Evolutionary conservation across 108 stramenopile genomes (phyloP), one percentile per base, ranked within the genome.

Genomic region (Cyclotella sp.): DNA sequence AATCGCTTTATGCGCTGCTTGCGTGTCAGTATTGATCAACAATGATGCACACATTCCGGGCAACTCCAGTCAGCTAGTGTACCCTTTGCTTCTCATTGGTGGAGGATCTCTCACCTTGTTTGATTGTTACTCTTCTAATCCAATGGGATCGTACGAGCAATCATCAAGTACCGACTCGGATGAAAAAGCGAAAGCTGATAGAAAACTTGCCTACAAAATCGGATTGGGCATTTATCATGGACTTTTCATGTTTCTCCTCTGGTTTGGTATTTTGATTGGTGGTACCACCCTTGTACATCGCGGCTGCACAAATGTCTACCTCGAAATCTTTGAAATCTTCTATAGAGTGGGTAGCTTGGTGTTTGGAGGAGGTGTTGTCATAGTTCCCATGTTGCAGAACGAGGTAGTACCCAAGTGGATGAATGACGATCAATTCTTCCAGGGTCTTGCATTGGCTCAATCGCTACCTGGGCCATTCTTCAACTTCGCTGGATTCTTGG

Each of bases 361-460:
- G 63, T 98, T 95, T 87, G 97, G 97, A 19, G 96, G 97, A 19
- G 97, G 97, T 40, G 92, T 93, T 77, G 95, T 96, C 10, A 93
- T 98, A 34, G 75, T 98, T 45, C 97, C 97, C 51, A 95, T 98
- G 94, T 83, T 98, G 5, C 90, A 97, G 58, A 85, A 84, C 61
- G 97, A 96, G 73, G 94, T 96, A 28, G 96, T 95, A 11, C 95
- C 97, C 0, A 68, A 66, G 9, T 97, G 96, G 96, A 90, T 98
- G 81, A 93, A 91, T 9, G 80, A 94, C 71, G 63, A 90, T 62
- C 66, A 90, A 77, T 91, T 92, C 83, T 54, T 92, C 77, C 83
- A 87, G 78, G 82, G 96, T 66, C 52, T 77, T 46, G 75, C 59
- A 13, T 55, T 77, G 11, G 93, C 94, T 64, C 72, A 96, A 89